Evolutionary conservation across 2,329 filamentous ascomycete genomes (phyloP).

Genomic region (Xylaria sp.): DNA sequence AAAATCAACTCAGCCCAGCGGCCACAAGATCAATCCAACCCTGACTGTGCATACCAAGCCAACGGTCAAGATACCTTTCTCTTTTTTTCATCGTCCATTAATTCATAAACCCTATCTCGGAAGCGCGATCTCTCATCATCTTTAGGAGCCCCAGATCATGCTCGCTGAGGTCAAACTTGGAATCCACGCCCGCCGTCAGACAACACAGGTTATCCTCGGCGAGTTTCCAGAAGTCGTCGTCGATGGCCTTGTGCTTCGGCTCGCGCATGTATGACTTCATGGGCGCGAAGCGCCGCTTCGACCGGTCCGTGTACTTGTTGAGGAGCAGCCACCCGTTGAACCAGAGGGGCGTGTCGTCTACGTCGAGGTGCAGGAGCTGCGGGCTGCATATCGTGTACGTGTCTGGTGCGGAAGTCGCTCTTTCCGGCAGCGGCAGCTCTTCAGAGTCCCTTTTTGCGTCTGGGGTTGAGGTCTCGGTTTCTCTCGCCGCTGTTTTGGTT

Average conservation of each 20-base stretch:
- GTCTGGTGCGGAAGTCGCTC: slow-evolving; percentile 10
- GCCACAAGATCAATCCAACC: background rate
- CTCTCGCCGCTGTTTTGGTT: background rate
- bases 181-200: slow-evolving; percentile 45
- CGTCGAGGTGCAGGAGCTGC: slow-evolving; percentile 57
- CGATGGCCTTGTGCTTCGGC: slow-evolving; percentile 39
- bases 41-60: background rate
- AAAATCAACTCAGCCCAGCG: background rate
- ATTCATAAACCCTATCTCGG: slow-evolving; percentile 23
- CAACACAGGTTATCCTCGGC: slow-evolving; percentile 52
- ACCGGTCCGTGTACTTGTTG: slow-evolving; percentile 55
- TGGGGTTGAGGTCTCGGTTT: background rate
- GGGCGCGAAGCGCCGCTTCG: slow-evolving; percentile 49
- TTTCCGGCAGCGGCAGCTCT: background rate
- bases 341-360: slow-evolving; percentile 55
- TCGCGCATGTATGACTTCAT: slow-evolving; percentile 52
- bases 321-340: slow-evolving; percentile 58
- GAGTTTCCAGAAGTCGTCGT: slow-evolving; percentile 49
- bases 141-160: slow-evolving; percentile 45
- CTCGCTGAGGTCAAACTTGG: slow-evolving; percentile 41
- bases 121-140: slow-evolving; percentile 47
- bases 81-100: background rate
- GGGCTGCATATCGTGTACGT: slow-evolving; percentile 55
- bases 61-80: background rate
- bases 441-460: background rate